Conservation (phyloP, 768 basidiomycete species). For the Tricholoma sp. region DNA sequence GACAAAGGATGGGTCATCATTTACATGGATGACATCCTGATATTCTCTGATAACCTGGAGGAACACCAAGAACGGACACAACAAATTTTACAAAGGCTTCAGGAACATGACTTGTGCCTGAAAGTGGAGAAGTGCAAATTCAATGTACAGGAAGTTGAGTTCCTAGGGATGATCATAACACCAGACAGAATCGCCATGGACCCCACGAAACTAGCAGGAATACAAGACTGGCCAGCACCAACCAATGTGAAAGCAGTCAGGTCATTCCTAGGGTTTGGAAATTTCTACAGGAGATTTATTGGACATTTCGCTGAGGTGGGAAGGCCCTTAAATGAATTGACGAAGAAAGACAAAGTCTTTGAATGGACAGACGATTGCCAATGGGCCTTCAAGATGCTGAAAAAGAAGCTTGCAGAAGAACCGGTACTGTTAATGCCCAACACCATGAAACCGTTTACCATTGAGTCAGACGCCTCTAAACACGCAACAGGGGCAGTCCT, state of each 20-base stretch:
- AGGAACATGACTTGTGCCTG: too few relatives aligned
- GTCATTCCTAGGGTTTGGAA: too few relatives aligned
- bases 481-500: constrained; percentile 29
- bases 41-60: too few relatives aligned
- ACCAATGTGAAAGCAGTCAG: not conserved
- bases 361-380: constrained; percentile 16
- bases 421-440: constrained; percentile 20
- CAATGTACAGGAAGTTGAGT: not conserved
- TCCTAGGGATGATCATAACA: not conserved
- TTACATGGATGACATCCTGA: too few relatives aligned
- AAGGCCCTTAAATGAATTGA: too few relatives aligned
- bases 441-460: constrained; percentile 13
- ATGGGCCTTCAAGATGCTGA: constrained; percentile 16
- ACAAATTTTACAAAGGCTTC: too few relatives aligned
- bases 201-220: not conserved
- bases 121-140: too few relatives aligned
- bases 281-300: too few relatives aligned
- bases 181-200: not conserved
- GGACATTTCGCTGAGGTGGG: too few relatives aligned
- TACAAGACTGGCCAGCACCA: too few relatives aligned
- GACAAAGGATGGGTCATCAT: too few relatives aligned
- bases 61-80: too few relatives aligned
- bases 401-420: constrained; percentile 17
- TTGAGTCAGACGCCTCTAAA: constrained; percentile 27
- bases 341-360: not conserved